Evolutionary conservation across 2,329 filamentous ascomycete species (phyloP), one percentile per base, ranked within the genome.

Genomic region (Drechslerella coelobrocha): DNA sequence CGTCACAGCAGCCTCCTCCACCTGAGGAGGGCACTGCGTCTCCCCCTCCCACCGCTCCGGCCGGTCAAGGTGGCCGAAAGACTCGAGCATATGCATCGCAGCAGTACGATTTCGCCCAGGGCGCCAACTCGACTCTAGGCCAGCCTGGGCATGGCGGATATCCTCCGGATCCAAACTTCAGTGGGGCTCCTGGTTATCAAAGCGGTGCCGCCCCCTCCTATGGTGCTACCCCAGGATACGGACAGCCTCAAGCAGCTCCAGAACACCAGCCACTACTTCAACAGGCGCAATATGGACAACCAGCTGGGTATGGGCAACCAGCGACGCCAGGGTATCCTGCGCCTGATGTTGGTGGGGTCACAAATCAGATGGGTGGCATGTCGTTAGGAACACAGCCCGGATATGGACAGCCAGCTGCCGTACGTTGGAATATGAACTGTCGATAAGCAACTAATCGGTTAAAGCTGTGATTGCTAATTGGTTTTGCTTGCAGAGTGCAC

Each of bases 31-130:
- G 76, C 61, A 78, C 79, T 73, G 81, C 81, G 74, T 77, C 78
- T 52, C 65, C 63, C 51, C 60, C 51, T 24, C 62, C 62, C 37
- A 21, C 63, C 5, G 21, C 57, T 27, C 76, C 75, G 47, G 79
- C 79, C 72, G 78, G 83, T 45, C 81, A 82, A 50, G 77, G 81
- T 73, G 88, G 85, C 79, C 92, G 92, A 83, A 97, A 96, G 86
- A 96, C 96, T 85, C 86, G 92, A 83, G 89, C 90, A 63, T 97
- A 97, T 82, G 94, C 94, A 60, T 91, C 91, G 63, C 90, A 95
- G 79, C 93, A 93, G 48, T 99, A 96, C 80, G 93, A 96, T 68
- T 94, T 97, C 76, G 91, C 90, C 54, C 85, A 86, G 54, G 94
- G 93, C 76, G 90, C 90, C 77, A 97, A 97, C 84, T 87, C 89